These are phyloP conservation scores for Trametes elegans DNA, from an alignment of 768 basidiomycete species.

Conservation along the genomic window DNA sequence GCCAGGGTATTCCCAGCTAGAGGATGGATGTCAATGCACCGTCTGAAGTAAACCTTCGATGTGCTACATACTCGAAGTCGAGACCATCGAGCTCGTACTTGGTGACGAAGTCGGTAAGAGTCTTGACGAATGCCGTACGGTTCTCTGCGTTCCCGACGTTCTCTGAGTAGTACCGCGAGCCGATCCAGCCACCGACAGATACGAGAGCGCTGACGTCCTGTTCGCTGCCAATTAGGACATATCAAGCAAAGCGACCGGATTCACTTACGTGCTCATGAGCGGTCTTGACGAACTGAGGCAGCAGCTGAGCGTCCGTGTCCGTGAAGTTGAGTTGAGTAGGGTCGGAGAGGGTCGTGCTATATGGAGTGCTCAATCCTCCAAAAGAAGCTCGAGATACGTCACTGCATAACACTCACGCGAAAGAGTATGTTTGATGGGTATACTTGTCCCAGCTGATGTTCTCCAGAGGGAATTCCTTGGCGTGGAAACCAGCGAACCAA, in stretches of 20 bases:
- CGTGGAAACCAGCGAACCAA: slow-evolving; percentile 59
- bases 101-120: slow-evolving; percentile 47
- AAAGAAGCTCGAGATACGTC: too few species aligned
- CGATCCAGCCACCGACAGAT: slow-evolving; percentile 69
- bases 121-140: slow-evolving; percentile 55
- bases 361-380: neutral
- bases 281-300: slow-evolving; percentile 25
- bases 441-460: slow-evolving; percentile 56
- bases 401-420: slow-evolving; percentile 49
- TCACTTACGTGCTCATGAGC: slow-evolving; percentile 27
- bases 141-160: slow-evolving; percentile 52
- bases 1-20: slow-evolving; percentile 86
- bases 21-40: neutral
- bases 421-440: slow-evolving; percentile 55
- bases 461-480: slow-evolving; percentile 37
- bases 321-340: slow-evolving; percentile 24
- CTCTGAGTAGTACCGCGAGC: slow-evolving; percentile 57
- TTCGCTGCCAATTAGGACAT: neutral
- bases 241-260: neutral
- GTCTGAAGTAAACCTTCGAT: neutral
- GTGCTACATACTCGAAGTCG: slow-evolving; percentile 58
- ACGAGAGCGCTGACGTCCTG: slow-evolving; percentile 57
- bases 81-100: slow-evolving; percentile 58
- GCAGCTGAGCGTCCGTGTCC: slow-evolving; percentile 24
- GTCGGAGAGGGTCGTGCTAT: slow-evolving; percentile 21